Percentiles rank a stretch among this genome's conserved stretches.
Conservation (phyloP, 495 filamentous ascomycete genomes). For the Penicillium coffeae region DNA sequence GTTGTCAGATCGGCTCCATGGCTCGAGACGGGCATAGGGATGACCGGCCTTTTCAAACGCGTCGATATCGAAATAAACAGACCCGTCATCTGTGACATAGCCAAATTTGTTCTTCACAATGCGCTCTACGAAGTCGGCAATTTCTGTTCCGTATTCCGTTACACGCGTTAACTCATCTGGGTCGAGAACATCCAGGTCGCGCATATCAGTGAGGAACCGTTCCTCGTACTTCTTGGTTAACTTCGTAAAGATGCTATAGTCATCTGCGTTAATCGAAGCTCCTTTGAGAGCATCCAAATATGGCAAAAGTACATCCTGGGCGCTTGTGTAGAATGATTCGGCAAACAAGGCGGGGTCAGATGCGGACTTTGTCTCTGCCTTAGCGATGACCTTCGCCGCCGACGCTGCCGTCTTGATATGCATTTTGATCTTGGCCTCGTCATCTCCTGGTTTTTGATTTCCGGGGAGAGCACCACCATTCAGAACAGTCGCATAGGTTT, state of each 20-base stretch:
- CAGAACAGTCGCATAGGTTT: conserved; percentile 59
- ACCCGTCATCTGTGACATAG: conserved; percentile 75
- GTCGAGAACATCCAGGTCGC: conserved; percentile 75
- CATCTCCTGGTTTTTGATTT: conserved; percentile 63
- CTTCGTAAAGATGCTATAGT: conserved; percentile 73
- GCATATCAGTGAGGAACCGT: conserved; percentile 81
- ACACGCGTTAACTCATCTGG: conserved; percentile 83
- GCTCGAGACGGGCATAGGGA: conserved; percentile 79
- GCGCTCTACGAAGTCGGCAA: conserved; percentile 70
- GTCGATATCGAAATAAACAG: conserved; percentile 90
- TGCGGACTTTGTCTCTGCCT: conserved; percentile 30
- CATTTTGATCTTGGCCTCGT: conserved; percentile 89
- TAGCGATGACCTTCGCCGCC: conserved; percentile 53
- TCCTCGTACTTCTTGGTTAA: conserved; percentile 79
- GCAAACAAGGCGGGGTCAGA: conserved; percentile 28
- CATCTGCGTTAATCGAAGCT: conserved; percentile 66
- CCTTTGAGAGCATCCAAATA: conserved; percentile 80
- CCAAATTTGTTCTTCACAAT: conserved; percentile 84
- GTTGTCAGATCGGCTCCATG: conserved; percentile 81
- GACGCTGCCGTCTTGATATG: conserved; percentile 73
- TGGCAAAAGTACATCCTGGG: conserved; percentile 71
- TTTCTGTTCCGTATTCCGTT: conserved; percentile 83
- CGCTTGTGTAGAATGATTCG: conserved; percentile 53
- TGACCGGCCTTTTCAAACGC: conserved; percentile 83
- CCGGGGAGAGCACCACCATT: conserved; percentile 50